These are phyloP conservation scores for Cyberlindnera sargentensis DNA, from an alignment of 805 yeast species.

Conservation along the genomic window DNA sequence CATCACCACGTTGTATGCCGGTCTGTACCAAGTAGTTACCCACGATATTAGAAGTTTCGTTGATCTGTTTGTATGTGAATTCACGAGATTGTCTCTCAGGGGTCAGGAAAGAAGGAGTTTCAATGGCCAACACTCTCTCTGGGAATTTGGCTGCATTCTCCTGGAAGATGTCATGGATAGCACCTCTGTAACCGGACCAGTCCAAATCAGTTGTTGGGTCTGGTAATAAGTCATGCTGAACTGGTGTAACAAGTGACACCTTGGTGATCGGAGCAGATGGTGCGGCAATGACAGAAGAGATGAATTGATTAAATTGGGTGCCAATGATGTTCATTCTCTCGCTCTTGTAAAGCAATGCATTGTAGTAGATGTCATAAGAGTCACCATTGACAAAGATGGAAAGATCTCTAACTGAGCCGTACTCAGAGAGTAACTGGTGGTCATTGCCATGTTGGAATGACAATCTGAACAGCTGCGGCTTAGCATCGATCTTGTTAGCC, in stretches of 20 bases:
- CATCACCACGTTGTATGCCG: conserved; percentile 87
- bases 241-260: conserved; percentile 59
- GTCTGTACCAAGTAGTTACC: conserved; percentile 79
- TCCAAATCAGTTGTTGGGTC: conserved; percentile 84
- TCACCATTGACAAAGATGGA: conserved; percentile 41
- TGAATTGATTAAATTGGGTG: conserved; percentile 63
- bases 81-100: conserved; percentile 51
- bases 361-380: conserved; percentile 50
- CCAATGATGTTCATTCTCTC: conserved; percentile 63
- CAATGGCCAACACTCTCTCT: conserved; percentile 85
- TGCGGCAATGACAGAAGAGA: conserved; percentile 29
- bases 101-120: conserved; percentile 64
- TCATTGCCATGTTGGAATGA: conserved; percentile 43
- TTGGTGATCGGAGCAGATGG: conserved; percentile 45
- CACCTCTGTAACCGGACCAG: conserved; percentile 89
- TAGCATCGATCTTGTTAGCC: conserved; percentile 42
- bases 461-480: conserved; percentile 55
- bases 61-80: conserved; percentile 81
- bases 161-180: conserved; percentile 93
- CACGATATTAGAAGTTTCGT: conserved; percentile 87
- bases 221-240: conserved; percentile 61
- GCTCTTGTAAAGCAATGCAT: conserved; percentile 63
- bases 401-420: conserved; percentile 57
- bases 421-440: conserved; percentile 22
- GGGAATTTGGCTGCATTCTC: conserved; percentile 81